These are phyloP conservation scores for Daldinia sp. DNA, from an alignment of 2,329 filamentous ascomycete genomes.

Conservation along the genomic window DNA sequence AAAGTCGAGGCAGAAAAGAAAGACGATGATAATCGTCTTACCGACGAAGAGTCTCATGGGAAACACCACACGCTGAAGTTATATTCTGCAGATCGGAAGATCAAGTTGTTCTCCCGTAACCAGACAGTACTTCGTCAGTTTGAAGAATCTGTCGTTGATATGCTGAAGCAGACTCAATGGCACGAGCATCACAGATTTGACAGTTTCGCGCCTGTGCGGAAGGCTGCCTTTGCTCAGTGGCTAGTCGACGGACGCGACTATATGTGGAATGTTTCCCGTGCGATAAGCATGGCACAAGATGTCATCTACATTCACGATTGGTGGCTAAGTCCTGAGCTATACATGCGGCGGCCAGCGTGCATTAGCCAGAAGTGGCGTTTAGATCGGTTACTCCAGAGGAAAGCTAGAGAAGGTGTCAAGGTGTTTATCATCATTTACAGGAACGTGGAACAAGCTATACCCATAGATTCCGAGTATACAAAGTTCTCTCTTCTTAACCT, in stretches of 20 bases:
- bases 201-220: conserved; percentile 91
- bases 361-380: conserved; percentile 99
- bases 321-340: conserved; percentile 97
- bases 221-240: conserved; percentile 92
- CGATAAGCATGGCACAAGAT: conserved; percentile 96
- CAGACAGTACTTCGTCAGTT: conserved; percentile 92
- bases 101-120: conserved; percentile 91
- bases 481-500: conserved; percentile 96
- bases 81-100: conserved; percentile 90
- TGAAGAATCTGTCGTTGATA: conserved; percentile 89
- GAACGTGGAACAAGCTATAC: conserved; percentile 96
- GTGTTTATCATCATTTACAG: conserved; percentile 98
- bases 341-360: conserved; percentile 90
- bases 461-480: conserved; percentile 98
- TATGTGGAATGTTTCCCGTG: conserved; percentile 99
- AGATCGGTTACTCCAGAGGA: conserved; percentile 90
- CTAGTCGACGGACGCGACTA: conserved; percentile 96
- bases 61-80: conserved; percentile 86
- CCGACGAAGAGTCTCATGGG: conserved; percentile 52
- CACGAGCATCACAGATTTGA: conserved; percentile 85
- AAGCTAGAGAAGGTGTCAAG: conserved; percentile 95
- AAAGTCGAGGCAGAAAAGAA: conserved; percentile 71
- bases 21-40: conserved; percentile 48
- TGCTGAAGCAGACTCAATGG: conserved; percentile 88
- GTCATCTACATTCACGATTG: conserved; percentile 99